Evolutionary conservation across 176 grass and related monocot genomes (phyloP).

Genomic region (Cocos nucifera): DNA sequence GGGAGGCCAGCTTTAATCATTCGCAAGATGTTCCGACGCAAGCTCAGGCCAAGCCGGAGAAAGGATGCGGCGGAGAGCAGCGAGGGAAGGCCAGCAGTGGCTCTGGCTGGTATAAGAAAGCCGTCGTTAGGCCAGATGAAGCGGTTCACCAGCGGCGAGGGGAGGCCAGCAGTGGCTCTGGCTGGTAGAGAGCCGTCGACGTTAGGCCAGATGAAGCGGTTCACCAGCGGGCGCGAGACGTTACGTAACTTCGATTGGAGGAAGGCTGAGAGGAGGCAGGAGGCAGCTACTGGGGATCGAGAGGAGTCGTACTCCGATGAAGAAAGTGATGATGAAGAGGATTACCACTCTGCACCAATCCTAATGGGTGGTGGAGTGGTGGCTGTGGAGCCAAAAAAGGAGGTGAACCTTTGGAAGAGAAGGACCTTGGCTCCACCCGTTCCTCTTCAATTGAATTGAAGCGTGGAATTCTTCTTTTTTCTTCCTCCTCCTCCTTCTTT

Average conservation of each 20-base stretch:
- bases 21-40: too few relatives aligned
- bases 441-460: slow-evolving; percentile 33
- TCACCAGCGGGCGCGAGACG: slow-evolving; percentile 57
- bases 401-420: slow-evolving; percentile 88
- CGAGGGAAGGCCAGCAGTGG: too few relatives aligned
- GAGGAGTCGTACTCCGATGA: neutral
- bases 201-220: slow-evolving; percentile 78
- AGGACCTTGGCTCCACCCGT: slow-evolving; percentile 44
- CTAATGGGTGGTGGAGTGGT: slow-evolving; percentile 38
- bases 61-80: too few relatives aligned
- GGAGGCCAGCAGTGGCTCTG: neutral
- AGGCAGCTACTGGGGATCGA: neutral
- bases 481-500: too few relatives aligned
- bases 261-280: slow-evolving; percentile 11
- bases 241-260: slow-evolving; percentile 74
- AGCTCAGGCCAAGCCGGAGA: too few relatives aligned
- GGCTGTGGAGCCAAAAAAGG: slow-evolving; percentile 62
- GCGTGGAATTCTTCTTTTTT: too few relatives aligned
- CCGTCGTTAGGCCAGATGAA: too few relatives aligned
- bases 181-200: slow-evolving; percentile 1
- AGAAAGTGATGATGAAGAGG: slow-evolving; percentile 26
- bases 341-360: slow-evolving; percentile 73
- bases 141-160: neutral
- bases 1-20: too few relatives aligned
- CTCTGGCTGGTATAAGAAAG: too few relatives aligned